These are phyloP conservation scores for Eimeria necatrix DNA, from an alignment of 169 alveolate genomes.

Conservation along the genomic window DNA sequence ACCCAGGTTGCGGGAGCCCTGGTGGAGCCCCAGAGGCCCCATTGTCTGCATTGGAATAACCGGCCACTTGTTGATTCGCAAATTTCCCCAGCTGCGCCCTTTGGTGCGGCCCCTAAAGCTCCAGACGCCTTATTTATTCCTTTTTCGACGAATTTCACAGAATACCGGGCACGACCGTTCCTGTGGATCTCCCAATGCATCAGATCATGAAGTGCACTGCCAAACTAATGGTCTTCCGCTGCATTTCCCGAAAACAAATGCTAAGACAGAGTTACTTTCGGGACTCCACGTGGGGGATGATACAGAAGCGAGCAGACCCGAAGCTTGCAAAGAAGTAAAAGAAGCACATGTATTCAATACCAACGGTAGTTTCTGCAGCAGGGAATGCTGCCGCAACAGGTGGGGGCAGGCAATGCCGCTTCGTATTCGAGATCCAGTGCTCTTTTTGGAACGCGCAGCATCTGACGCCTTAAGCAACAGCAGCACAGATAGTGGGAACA, in stretches of 20 bases:
- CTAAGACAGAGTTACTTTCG: not conserved
- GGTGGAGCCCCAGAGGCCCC: conserved; percentile 7
- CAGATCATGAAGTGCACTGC: not conserved
- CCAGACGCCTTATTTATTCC: not conserved
- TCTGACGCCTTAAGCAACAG: not conserved
- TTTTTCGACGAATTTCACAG: not conserved
- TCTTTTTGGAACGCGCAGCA: not conserved
- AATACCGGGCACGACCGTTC: not conserved
- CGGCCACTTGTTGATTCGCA: not conserved
- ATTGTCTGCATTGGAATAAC: conserved; percentile 25
- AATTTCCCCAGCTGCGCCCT: not conserved
- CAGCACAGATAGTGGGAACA: not conserved
- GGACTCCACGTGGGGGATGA: not conserved
- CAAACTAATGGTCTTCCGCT: not conserved
- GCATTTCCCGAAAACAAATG: not conserved
- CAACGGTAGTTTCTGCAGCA: not conserved
- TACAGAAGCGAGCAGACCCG: not conserved
- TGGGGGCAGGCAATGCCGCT: not conserved
- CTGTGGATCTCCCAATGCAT: not conserved
- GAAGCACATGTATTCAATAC: not conserved
- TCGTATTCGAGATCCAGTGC: not conserved
- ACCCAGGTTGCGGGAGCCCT: not conserved
- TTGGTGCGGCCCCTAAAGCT: not conserved
- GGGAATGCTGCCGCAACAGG: not conserved
- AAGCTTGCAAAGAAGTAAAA: not conserved